Conservation (phyloP, 2,329 filamentous ascomycete species). For the Orbilia quercus region DNA sequence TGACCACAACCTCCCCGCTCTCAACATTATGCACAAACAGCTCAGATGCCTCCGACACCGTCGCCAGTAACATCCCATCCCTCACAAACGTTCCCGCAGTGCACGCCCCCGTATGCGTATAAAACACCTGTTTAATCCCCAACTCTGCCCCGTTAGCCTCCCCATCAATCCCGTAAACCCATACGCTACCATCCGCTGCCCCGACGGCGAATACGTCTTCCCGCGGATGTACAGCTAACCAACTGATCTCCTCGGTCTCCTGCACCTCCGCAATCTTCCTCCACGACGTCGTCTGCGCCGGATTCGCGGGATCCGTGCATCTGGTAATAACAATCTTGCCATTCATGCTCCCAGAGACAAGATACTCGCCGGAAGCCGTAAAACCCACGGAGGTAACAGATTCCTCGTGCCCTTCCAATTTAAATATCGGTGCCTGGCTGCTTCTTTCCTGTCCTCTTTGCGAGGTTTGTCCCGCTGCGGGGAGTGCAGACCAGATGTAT, state of each 20-base stretch:
- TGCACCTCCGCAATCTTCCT: constrained; percentile 79
- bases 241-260: constrained; percentile 96
- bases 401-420: constrained; percentile 89
- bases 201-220: constrained; percentile 85
- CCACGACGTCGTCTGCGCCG: constrained; percentile 66
- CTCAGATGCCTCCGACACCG: constrained; percentile 86
- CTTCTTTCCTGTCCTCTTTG: constrained; percentile 70
- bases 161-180: constrained; percentile 89
- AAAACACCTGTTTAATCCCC: constrained; percentile 89
- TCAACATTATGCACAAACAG: constrained; percentile 90
- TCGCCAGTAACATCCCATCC: constrained; percentile 86
- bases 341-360: constrained; percentile 88
- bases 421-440: constrained; percentile 69
- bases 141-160: constrained; percentile 72
- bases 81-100: constrained; percentile 92
- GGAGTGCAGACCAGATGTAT: constrained; percentile 79
- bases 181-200: constrained; percentile 89
- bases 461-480: constrained; percentile 70
- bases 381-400: constrained; percentile 88
- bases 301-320: constrained; percentile 68
- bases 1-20: constrained; percentile 75
- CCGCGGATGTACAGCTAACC: constrained; percentile 75
- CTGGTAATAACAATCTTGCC: constrained; percentile 73
- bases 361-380: constrained; percentile 84
- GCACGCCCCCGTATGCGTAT: constrained; percentile 84